These are phyloP conservation scores for Didymella arachidicola DNA, from an alignment of 2,329 filamentous ascomycete species.

Conservation along the genomic window DNA sequence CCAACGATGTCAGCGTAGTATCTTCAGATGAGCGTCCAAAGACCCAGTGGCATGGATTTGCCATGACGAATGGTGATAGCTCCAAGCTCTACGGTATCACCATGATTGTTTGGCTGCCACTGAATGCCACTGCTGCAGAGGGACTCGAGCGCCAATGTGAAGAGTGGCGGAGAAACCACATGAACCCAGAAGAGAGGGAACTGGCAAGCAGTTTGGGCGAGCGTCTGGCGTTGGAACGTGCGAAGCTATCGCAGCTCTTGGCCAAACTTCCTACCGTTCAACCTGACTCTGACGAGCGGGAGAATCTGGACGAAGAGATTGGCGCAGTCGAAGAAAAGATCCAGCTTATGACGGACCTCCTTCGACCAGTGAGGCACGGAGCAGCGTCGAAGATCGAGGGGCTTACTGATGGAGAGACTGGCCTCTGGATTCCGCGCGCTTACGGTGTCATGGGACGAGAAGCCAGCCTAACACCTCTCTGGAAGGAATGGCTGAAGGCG, in stretches of 20 bases:
- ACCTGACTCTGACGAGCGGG: slow-evolving; percentile 82
- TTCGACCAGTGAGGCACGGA: slow-evolving; percentile 89
- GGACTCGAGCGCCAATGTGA: slow-evolving; percentile 74
- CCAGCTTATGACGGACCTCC: slow-evolving; percentile 91
- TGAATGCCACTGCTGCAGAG: slow-evolving; percentile 82
- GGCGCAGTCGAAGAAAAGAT: slow-evolving; percentile 98
- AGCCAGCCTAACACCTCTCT: slow-evolving; percentile 83
- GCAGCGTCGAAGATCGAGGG: slow-evolving; percentile 98
- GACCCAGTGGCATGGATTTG: slow-evolving; percentile 99
- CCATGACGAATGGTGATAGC: slow-evolving; percentile 94
- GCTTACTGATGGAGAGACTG: slow-evolving; percentile 91
- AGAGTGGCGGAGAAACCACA: slow-evolving; percentile 66
- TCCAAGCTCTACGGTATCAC: slow-evolving; percentile 92
- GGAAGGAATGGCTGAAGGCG: slow-evolving; percentile 98
- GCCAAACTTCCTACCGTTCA: slow-evolving; percentile 80
- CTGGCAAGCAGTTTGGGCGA: slow-evolving; percentile 90
- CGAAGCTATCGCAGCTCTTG: slow-evolving; percentile 86
- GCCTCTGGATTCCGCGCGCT: slow-evolving; percentile 92
- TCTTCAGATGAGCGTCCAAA: slow-evolving; percentile 92
- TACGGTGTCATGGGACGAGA: slow-evolving; percentile 93
- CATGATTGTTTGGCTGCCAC: slow-evolving; percentile 89
- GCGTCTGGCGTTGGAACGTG: slow-evolving; percentile 83
- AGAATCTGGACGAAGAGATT: slow-evolving; percentile 90
- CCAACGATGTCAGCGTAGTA: slow-evolving; percentile 96
- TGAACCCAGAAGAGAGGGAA: slow-evolving; percentile 90